These are phyloP conservation scores for Exophiala dermatitidis DNA, from an alignment of 2,329 filamentous ascomycete genomes.

Conservation along the genomic window DNA sequence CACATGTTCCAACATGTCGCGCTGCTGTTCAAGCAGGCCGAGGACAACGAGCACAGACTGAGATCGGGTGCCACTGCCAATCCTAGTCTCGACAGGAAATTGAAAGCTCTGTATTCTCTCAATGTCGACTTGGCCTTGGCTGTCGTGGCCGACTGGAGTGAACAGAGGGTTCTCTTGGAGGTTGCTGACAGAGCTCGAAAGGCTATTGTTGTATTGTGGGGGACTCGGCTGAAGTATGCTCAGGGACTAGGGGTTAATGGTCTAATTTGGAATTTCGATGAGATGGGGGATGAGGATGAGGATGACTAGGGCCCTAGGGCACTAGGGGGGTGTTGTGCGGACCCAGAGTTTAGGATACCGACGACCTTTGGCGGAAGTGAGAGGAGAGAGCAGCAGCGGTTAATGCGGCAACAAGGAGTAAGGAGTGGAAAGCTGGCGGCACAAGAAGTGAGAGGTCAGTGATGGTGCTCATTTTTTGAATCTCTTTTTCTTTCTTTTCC, in stretches of 20 bases:
- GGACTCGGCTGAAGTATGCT: slow-evolving; percentile 12
- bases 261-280: slow-evolving; percentile 20
- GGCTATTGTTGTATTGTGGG: slow-evolving; percentile 15
- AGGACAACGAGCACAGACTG: slow-evolving; percentile 1
- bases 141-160: not conserved
- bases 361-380: too few species aligned
- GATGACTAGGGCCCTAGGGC: too few species aligned
- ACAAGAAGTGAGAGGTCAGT: too few species aligned
- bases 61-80: too few species aligned
- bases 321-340: too few species aligned
- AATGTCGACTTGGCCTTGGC: slow-evolving; percentile 2
- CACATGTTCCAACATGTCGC: slow-evolving; percentile 12
- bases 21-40: slow-evolving; percentile 11
- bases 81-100: slow-evolving; percentile 7
- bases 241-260: slow-evolving; percentile 13
- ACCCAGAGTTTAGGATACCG: too few species aligned
- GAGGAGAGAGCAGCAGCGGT: too few species aligned
- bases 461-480: too few species aligned
- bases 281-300: too few species aligned
- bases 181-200: slow-evolving; percentile 9
- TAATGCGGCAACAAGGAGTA: too few species aligned
- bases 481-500: too few species aligned
- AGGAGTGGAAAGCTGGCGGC: too few species aligned
- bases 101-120: slow-evolving; percentile 4
- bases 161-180: slow-evolving; percentile 1